Base-by-base conservation (phyloP, 2,329 filamentous ascomycete species). In the Colletotrichum sansevieriae region DNA sequence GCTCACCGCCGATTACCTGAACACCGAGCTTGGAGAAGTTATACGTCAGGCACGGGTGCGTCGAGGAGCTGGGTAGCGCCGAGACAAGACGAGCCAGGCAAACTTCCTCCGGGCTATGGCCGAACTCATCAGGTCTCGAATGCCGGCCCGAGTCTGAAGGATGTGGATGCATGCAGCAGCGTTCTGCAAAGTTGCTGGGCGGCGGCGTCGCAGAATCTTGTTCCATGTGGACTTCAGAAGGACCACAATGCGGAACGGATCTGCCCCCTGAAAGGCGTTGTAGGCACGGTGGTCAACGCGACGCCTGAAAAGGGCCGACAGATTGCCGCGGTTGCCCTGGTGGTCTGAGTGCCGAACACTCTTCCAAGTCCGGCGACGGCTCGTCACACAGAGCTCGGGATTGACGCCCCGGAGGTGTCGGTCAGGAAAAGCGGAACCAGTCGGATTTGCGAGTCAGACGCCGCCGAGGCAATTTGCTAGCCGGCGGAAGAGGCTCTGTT, bases 281-380 rank as follows among this genome's bases (percentile, higher is more conserved):
- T 60, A 43, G 55, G 20, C n/a, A 55, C 41, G 11, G 20, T 49
- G 35, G 55, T 56, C 35, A 51, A 41, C 35, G 62, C 39, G 55
- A 44, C 41, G 54, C 7, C 7, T 55, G 47, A 65, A 68, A 55
- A 68, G 65, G 65, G 55, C 65, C 65, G 65, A 65, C 41, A 65
- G 33, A 61, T 18, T 56, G 41, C 62, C 55, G 55, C 51, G 35
- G 54, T 25, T 68, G 46, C 61, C 54, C 44, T 51, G 44, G 37
- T 51, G 56, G 56, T 18, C 55, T 65, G 49, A 18, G 66, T 54
- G 37, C 56, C 66, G 65, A 43, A 47, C 9, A 51, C 39, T 33
- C 29, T 22, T 52, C 46, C 61, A 46, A 55, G 37, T 49, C 56
- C 65, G 65, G 65, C 52, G 51, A 67, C 59, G 65, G 59, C 37